These are phyloP conservation scores for Sphaerulina populicola DNA, from an alignment of 2,329 filamentous ascomycete species.

Conservation along the genomic window DNA sequence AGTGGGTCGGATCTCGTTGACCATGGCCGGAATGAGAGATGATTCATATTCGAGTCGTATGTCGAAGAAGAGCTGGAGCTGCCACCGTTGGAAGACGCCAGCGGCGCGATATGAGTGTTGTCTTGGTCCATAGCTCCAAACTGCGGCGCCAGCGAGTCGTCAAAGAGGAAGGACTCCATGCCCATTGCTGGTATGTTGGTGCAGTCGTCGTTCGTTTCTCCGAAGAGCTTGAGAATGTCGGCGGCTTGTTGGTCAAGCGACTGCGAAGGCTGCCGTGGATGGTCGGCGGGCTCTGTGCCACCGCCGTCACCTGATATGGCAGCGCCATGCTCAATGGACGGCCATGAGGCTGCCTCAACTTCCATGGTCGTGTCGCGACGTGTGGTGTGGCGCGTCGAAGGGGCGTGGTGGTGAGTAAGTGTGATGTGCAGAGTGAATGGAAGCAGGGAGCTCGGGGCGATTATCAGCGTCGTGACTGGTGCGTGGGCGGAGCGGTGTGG, in stretches of 20 bases:
- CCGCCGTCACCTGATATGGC: slow-evolving; percentile 17
- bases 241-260: slow-evolving; percentile 19
- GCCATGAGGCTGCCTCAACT: slow-evolving; percentile 14
- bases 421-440: background rate
- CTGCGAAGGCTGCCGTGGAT: slow-evolving; percentile 15
- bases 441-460: slow-evolving; percentile 7
- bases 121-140: slow-evolving; percentile 16
- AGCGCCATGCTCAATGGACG: slow-evolving; percentile 11
- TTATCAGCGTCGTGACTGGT: slow-evolving; percentile 15
- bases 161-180: slow-evolving; percentile 12
- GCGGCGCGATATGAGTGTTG: slow-evolving; percentile 10
- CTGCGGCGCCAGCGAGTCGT: slow-evolving; percentile 11
- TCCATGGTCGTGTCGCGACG: slow-evolving; percentile 6
- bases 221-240: slow-evolving; percentile 14
- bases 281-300: slow-evolving; percentile 16
- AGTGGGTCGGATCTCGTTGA: slow-evolving; percentile 8
- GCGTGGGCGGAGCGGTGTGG: slow-evolving; percentile 20
- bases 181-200: slow-evolving; percentile 11
- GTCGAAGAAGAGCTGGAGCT: slow-evolving; percentile 15
- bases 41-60: slow-evolving; percentile 13
- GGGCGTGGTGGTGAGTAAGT: slow-evolving; percentile 1
- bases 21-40: slow-evolving; percentile 10
- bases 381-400: background rate
- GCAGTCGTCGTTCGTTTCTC: slow-evolving; percentile 8
- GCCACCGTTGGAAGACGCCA: slow-evolving; percentile 5